These are phyloP conservation scores for Trichomonascus vanleenenianus DNA, from an alignment of 805 yeast genomes.

Conservation along the genomic window DNA sequence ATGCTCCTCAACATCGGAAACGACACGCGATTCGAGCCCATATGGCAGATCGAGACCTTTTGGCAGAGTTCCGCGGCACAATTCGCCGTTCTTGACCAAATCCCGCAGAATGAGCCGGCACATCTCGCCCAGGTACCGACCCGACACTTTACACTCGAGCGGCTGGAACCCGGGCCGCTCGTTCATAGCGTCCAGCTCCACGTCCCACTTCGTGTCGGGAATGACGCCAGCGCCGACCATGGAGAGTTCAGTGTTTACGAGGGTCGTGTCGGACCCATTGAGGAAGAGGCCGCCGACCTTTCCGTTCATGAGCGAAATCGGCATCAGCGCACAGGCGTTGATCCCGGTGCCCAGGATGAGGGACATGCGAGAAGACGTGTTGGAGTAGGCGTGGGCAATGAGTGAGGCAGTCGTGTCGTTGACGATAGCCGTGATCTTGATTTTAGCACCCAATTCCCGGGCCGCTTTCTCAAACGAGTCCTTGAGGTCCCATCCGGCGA, in stretches of 20 bases:
- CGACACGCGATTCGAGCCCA: slow-evolving; percentile 19
- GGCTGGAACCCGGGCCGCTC: slow-evolving; percentile 77
- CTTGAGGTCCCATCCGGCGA: slow-evolving; percentile 71
- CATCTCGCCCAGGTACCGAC: slow-evolving; percentile 84
- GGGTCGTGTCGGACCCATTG: slow-evolving; percentile 22
- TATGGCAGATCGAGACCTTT: slow-evolving; percentile 19
- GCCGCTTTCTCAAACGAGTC: slow-evolving; percentile 57
- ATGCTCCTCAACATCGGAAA: slow-evolving; percentile 23
- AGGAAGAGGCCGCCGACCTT: slow-evolving; percentile 34
- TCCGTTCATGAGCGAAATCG: slow-evolving; percentile 58
- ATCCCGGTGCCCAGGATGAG: slow-evolving; percentile 92
- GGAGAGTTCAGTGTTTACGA: slow-evolving; percentile 89
- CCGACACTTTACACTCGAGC: slow-evolving; percentile 81
- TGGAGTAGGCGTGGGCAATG: slow-evolving; percentile 55
- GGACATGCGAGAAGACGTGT: slow-evolving; percentile 61
- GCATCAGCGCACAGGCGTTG: slow-evolving; percentile 63
- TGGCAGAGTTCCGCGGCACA: slow-evolving; percentile 17
- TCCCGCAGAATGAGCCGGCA: slow-evolving; percentile 67
- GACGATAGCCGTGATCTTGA: slow-evolving; percentile 69
- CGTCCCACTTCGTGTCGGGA: slow-evolving; percentile 73
- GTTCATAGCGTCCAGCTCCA: slow-evolving; percentile 48
- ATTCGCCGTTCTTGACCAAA: slow-evolving; percentile 42
- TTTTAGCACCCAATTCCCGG: slow-evolving; percentile 41
- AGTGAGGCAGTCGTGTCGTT: slow-evolving; percentile 88
- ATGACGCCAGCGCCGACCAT: slow-evolving; percentile 76